These are phyloP conservation scores for Sphagnum magellanicum DNA, from an alignment of 228 moss, liverwort and hornwort genomes.

Conservation along the genomic window DNA sequence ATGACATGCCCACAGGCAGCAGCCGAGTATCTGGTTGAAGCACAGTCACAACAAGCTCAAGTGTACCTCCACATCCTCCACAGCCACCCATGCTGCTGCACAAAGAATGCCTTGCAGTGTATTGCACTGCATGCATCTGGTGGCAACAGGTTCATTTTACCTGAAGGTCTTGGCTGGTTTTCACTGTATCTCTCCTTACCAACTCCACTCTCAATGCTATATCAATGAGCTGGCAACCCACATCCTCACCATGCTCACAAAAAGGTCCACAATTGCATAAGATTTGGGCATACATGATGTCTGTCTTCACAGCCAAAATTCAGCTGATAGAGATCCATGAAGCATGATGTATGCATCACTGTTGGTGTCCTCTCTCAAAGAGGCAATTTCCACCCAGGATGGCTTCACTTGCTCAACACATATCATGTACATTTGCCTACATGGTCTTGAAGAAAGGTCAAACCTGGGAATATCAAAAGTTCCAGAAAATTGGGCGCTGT, in stretches of 20 bases:
- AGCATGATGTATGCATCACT: too few species aligned
- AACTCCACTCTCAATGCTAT: slow-evolving; percentile 82
- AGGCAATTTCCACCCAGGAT: too few species aligned
- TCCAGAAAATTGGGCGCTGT: too few species aligned
- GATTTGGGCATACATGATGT: too few species aligned
- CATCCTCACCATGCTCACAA: slow-evolving; percentile 77
- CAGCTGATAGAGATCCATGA: too few species aligned
- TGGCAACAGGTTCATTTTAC: slow-evolving; percentile 50
- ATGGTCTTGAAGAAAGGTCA: too few species aligned
- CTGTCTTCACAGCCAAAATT: too few species aligned
- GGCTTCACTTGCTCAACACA: too few species aligned
- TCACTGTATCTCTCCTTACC: slow-evolving; percentile 59
- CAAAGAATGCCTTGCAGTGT: slow-evolving; percentile 68
- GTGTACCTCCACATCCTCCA: slow-evolving; percentile 70
- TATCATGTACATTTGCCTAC: too few species aligned
- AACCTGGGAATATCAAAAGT: too few species aligned
- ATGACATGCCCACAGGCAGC: slow-evolving; percentile 71
- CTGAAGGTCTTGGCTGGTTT: slow-evolving; percentile 62
- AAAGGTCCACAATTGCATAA: slow-evolving; percentile 9
- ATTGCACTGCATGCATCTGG: slow-evolving; percentile 26
- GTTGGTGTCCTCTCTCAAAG: too few species aligned
- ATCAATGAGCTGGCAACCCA: slow-evolving; percentile 90
- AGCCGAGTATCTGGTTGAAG: slow-evolving; percentile 79
- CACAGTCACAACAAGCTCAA: slow-evolving; percentile 75
- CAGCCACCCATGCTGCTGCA: slow-evolving; percentile 92